phyloP scores from a whole-genome alignment of 2,329 filamentous ascomycete species.

The Alternaria rosae region DNA sequence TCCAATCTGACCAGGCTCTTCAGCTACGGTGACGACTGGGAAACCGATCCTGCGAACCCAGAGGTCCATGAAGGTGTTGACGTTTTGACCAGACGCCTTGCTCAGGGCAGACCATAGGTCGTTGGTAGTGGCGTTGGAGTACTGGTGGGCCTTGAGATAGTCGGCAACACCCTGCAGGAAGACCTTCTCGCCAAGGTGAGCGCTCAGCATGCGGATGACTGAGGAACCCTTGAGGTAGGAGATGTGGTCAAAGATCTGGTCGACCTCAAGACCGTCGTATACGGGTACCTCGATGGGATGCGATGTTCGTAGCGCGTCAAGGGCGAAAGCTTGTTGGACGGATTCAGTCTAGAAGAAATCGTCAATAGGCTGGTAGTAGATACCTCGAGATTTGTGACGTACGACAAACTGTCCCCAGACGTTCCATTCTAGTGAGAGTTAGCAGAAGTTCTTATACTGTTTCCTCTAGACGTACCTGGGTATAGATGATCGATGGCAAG shows the following conservation, averaged over 20 bases:
- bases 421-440: conserved; percentile 76
- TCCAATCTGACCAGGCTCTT: conserved; percentile 81
- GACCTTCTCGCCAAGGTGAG: conserved; percentile 83
- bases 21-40: conserved; percentile 84
- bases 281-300: conserved; percentile 98
- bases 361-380: conserved; percentile 42
- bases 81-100: conserved; percentile 85
- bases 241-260: conserved; percentile 97
- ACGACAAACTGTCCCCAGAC: conserved; percentile 96
- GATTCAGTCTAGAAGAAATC: conserved; percentile 74
- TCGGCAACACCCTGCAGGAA: conserved; percentile 90
- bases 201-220: conserved; percentile 93
- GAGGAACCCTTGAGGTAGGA: conserved; percentile 97
- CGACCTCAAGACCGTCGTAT: conserved; percentile 90
- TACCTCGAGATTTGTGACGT: conserved; percentile 65
- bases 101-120: conserved; percentile 90
- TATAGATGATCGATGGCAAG: conserved; percentile 88
- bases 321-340: conserved; percentile 87
- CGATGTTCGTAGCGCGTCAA: conserved; percentile 89
- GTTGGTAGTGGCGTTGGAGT: conserved; percentile 87
- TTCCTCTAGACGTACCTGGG: conserved; percentile 71
- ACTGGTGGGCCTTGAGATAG: conserved; percentile 88
- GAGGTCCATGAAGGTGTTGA: conserved; percentile 85
- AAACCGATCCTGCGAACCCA: conserved; percentile 98
- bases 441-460: conserved; percentile 13